These are phyloP conservation scores for Dendrocalamus latiflorus DNA, from an alignment of 202 grass and related monocot species.

Conservation along the genomic window DNA sequence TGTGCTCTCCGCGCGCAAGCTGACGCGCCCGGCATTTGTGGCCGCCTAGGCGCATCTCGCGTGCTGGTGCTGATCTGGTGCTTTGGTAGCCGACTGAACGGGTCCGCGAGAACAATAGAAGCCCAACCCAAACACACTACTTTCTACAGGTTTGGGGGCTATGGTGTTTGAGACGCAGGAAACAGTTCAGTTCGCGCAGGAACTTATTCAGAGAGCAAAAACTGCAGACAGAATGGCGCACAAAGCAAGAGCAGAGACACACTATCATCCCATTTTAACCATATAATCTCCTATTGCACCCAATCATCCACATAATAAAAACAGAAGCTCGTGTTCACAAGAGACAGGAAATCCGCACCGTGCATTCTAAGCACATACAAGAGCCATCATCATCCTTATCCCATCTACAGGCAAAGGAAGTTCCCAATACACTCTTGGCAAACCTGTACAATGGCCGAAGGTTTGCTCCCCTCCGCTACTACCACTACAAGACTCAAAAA, in stretches of 20 bases:
- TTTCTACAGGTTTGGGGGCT: no score
- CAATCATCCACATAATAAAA: neutral
- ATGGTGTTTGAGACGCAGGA: no score
- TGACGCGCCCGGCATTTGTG: no score
- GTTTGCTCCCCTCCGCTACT: neutral
- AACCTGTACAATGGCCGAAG: slow-evolving; percentile 18
- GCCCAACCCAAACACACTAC: no score
- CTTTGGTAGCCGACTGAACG: no score
- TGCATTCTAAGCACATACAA: neutral
- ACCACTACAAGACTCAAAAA: neutral
- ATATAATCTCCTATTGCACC: no score
- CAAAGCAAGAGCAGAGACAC: neutral
- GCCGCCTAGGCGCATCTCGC: no score
- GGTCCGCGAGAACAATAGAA: no score
- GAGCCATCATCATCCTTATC: neutral
- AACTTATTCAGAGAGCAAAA: no score
- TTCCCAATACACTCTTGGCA: neutral
- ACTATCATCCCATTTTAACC: neutral
- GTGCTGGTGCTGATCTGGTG: no score
- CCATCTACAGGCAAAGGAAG: neutral
- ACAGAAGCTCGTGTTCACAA: neutral
- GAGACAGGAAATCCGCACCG: neutral
- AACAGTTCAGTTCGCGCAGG: no score
- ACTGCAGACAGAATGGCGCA: neutral
- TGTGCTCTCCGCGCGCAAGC: no score